Percentiles rank a stretch among this genome's conserved stretches.
These are phyloP conservation scores for Parachlorella kessleri DNA, from an alignment of 139 green algal genomes.

Conservation along the genomic window DNA sequence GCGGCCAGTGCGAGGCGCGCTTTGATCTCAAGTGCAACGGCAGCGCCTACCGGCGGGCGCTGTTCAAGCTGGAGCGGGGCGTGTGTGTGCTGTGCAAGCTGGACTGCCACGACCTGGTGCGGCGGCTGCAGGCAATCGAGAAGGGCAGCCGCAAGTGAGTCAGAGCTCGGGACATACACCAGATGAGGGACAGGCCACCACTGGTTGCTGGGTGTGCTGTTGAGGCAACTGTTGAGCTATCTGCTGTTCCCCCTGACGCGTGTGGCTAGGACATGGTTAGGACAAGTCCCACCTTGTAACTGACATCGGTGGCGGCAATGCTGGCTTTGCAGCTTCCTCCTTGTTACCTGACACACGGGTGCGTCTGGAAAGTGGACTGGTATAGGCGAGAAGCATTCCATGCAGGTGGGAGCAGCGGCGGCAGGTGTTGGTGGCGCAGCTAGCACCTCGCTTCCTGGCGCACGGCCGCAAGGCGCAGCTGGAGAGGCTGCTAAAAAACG, in stretches of 20 bases:
- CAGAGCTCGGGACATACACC: too few species aligned
- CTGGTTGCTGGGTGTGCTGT: too few species aligned
- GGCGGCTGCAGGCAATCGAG: slow-evolving; percentile 68
- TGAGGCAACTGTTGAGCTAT: too few species aligned
- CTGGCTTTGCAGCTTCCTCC: too few species aligned
- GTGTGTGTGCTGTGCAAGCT: slow-evolving; percentile 70
- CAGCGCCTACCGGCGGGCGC: slow-evolving; percentile 59
- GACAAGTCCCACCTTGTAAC: too few species aligned
- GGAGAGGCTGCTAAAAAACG: slow-evolving; percentile 49
- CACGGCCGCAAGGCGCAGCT: slow-evolving; percentile 38
- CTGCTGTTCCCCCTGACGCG: too few species aligned
- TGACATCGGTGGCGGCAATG: too few species aligned
- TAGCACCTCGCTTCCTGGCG: not conserved
- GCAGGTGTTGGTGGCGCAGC: slow-evolving; percentile 10
- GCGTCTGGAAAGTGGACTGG: too few species aligned
- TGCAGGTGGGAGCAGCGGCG: slow-evolving; percentile 18
- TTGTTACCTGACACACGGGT: too few species aligned
- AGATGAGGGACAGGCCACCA: too few species aligned
- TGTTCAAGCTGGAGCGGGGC: slow-evolving; percentile 75
- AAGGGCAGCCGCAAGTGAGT: slow-evolving; percentile 39
- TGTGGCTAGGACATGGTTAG: too few species aligned
- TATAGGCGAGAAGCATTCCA: too few species aligned
- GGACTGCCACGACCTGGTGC: slow-evolving; percentile 73
- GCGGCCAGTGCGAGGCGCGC: slow-evolving; percentile 62
- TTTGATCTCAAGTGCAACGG: slow-evolving; percentile 58